These are phyloP conservation scores for Trametopsis cervina DNA, from an alignment of 768 basidiomycete genomes.

Conservation along the genomic window DNA sequence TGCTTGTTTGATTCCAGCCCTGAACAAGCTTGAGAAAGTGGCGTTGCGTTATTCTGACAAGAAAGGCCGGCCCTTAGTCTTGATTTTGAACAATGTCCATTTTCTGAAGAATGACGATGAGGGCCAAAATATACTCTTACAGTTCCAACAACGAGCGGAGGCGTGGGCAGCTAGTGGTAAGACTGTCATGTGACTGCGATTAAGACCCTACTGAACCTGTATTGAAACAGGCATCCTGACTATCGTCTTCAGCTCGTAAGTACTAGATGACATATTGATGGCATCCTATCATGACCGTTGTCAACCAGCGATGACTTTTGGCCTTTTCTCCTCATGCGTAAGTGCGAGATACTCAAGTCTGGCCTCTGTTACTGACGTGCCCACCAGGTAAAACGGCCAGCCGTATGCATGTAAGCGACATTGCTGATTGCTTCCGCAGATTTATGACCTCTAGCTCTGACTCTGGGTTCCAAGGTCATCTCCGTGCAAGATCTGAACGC, in stretches of 20 bases:
- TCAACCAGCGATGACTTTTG: constrained; percentile 73
- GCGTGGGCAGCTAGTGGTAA: constrained; percentile 76
- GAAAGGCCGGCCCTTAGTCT: constrained; percentile 62
- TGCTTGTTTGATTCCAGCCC: too few relatives aligned
- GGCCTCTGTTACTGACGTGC: too few relatives aligned
- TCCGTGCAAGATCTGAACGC: constrained; percentile 65
- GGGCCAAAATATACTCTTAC: too few relatives aligned
- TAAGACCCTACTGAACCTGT: too few relatives aligned
- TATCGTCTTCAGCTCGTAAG: constrained; percentile 71
- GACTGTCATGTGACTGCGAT: too few relatives aligned
- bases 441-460: too few relatives aligned
- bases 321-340: constrained; percentile 65
- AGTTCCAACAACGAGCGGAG: constrained; percentile 80
- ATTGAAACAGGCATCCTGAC: constrained; percentile 55
- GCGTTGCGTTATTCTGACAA: constrained; percentile 55
- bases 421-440: too few relatives aligned
- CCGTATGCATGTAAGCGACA: too few relatives aligned
- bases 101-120: constrained; percentile 72
- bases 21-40: constrained; percentile 84
- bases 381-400: too few relatives aligned
- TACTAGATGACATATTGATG: too few relatives aligned
- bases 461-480: constrained; percentile 39
- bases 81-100: constrained; percentile 78
- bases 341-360: constrained; percentile 19
- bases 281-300: too few relatives aligned